Evolutionary conservation across 768 basidiomycete species (phyloP).

Genomic region (Lactifluus subvellereus): DNA sequence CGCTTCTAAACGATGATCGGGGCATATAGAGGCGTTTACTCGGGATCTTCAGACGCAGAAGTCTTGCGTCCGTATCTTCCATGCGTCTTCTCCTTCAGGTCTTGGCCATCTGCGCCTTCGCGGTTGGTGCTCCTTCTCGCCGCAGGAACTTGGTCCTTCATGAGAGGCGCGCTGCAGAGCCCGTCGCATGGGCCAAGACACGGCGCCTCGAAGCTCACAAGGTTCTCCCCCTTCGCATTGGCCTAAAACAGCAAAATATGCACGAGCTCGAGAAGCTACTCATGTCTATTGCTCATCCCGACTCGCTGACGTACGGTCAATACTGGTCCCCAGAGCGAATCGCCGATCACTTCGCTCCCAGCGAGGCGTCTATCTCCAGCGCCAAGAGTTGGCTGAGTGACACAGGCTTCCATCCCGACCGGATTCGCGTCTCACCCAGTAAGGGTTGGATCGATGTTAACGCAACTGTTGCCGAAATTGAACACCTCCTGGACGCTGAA

Average conservation of each 20-base stretch:
- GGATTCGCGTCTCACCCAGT: slow-evolving; percentile 32
- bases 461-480: slow-evolving; percentile 39
- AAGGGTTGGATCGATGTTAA: slow-evolving; percentile 40
- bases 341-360: slow-evolving; percentile 40
- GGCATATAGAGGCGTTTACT: too few relatives aligned
- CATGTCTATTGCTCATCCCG: slow-evolving; percentile 40
- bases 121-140: slow-evolving; percentile 20
- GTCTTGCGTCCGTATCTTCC: neutral
- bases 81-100: slow-evolving; percentile 14
- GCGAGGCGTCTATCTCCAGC: slow-evolving; percentile 31
- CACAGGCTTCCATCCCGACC: slow-evolving; percentile 33
- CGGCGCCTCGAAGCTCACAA: slow-evolving; percentile 31
- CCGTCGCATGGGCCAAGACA: slow-evolving; percentile 31
- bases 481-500: slow-evolving; percentile 38
- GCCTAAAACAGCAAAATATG: slow-evolving; percentile 40
- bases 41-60: too few relatives aligned
- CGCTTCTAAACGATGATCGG: too few relatives aligned
- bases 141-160: slow-evolving; percentile 31
- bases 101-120: slow-evolving; percentile 23
- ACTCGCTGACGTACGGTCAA: slow-evolving; percentile 40
- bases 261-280: slow-evolving; percentile 38
- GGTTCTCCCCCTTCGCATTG: slow-evolving; percentile 41
- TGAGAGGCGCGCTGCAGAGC: slow-evolving; percentile 35
- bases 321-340: slow-evolving; percentile 41
- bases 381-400: slow-evolving; percentile 40